A percentile compares a stretch with the other conserved stretches of the same genome.
phyloP scores from a whole-genome alignment of 2,329 filamentous ascomycete genomes.

The Aspergillus sclerotialis region DNA sequence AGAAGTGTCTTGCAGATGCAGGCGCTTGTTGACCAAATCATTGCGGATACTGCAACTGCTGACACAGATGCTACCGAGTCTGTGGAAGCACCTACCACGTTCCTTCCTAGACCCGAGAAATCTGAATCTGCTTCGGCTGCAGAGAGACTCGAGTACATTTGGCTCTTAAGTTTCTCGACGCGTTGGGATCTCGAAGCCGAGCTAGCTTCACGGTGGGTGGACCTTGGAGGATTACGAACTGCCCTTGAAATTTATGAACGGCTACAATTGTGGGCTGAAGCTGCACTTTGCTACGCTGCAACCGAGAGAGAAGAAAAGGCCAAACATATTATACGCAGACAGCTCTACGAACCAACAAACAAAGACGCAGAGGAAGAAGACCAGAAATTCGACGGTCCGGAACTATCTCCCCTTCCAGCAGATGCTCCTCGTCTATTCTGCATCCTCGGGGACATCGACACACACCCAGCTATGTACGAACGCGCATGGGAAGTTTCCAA shows the following conservation, averaged over 20 bases:
- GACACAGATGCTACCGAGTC: slow-evolving; percentile 28
- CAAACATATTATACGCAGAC: slow-evolving; percentile 64
- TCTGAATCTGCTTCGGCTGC: slow-evolving; percentile 67
- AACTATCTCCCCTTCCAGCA: slow-evolving; percentile 62
- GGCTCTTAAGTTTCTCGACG: slow-evolving; percentile 74
- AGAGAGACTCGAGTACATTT: slow-evolving; percentile 74
- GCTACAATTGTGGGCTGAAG: slow-evolving; percentile 88
- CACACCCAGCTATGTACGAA: slow-evolving; percentile 66
- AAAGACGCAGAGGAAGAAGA: slow-evolving; percentile 42
- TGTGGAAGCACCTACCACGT: slow-evolving; percentile 57
- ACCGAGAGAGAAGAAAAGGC: slow-evolving; percentile 80
- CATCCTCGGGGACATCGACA: slow-evolving; percentile 84
- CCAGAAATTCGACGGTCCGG: slow-evolving; percentile 58
- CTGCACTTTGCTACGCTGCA: slow-evolving; percentile 77
- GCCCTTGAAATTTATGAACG: slow-evolving; percentile 95
- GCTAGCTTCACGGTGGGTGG: slow-evolving; percentile 85
- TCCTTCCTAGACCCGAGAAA: slow-evolving; percentile 69
- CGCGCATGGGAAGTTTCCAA: slow-evolving; percentile 83
- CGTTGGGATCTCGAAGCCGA: slow-evolving; percentile 94
- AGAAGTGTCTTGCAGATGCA: slow-evolving; percentile 87
- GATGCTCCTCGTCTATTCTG: slow-evolving; percentile 87
- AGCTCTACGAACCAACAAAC: slow-evolving; percentile 64
- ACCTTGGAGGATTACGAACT: slow-evolving; percentile 76
- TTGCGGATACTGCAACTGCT: slow-evolving; percentile 65
- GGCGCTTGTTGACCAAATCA: slow-evolving; percentile 88